Conservation (phyloP, 176 grass and related monocot genomes). For the Puccinellia tenuiflora region DNA sequence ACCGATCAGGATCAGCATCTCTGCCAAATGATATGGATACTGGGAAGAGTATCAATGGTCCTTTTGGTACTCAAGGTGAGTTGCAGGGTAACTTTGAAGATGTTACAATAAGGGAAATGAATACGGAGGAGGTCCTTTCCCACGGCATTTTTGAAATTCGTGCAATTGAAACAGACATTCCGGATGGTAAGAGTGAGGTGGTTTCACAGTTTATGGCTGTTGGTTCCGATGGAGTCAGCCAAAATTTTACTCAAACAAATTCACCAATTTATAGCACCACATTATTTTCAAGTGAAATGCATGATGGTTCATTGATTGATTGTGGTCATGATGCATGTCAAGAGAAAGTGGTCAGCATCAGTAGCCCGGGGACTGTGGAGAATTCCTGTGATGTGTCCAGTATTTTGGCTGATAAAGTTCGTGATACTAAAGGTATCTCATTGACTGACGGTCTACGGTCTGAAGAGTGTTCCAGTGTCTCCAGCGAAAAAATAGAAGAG, state of each 20-base stretch:
- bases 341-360: slow-evolving; percentile 34
- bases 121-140: slow-evolving; percentile 23
- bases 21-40: slow-evolving; percentile 3
- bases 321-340: slow-evolving; percentile 11
- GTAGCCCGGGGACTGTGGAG: slow-evolving; percentile 23
- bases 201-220: slow-evolving; percentile 21
- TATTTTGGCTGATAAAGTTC: slow-evolving; percentile 23
- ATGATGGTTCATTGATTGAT: slow-evolving; percentile 17
- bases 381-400: slow-evolving; percentile 6
- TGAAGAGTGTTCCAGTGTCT: slow-evolving; percentile 14
- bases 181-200: slow-evolving; percentile 19
- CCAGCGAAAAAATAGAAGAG: slow-evolving; percentile 4
- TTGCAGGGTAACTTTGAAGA: slow-evolving; percentile 21
- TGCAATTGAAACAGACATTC: slow-evolving; percentile 14
- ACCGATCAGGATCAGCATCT: slow-evolving; percentile 25
- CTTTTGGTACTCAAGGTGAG: slow-evolving; percentile 6
- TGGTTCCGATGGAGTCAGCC: slow-evolving; percentile 13
- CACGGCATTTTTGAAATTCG: slow-evolving; percentile 39
- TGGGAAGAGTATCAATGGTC: slow-evolving; percentile 14
- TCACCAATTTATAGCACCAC: slow-evolving; percentile 1
- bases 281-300: slow-evolving; percentile 24
- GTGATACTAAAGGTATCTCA: slow-evolving; percentile 17
- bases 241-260: slow-evolving; percentile 11
- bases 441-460: background rate
- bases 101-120: slow-evolving; percentile 17